A percentile compares a stretch with the other conserved stretches of the same genome.
These are phyloP conservation scores for Byssothecium circinans DNA, from an alignment of 2,329 filamentous ascomycete species.

Conservation along the genomic window DNA sequence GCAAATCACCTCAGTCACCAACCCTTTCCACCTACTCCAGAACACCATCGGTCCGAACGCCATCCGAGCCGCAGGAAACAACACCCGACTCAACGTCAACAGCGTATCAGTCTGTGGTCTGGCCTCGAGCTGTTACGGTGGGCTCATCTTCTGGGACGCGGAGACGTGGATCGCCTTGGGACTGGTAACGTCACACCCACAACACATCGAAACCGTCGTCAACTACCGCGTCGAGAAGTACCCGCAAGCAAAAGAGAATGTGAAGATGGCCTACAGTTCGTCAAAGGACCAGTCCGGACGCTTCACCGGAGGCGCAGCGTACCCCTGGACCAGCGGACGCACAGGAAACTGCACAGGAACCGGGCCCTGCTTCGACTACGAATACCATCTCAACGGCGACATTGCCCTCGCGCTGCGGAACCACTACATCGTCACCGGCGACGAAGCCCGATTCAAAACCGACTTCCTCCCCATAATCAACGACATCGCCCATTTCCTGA, in stretches of 20 bases:
- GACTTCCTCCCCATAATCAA: slow-evolving; percentile 65
- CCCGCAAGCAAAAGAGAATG: slow-evolving; percentile 62
- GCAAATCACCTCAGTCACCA: slow-evolving; percentile 58
- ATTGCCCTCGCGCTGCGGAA: slow-evolving; percentile 66
- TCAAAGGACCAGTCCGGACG: slow-evolving; percentile 61
- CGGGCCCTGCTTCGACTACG: slow-evolving; percentile 68
- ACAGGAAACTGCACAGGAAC: slow-evolving; percentile 68
- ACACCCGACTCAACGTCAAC: slow-evolving; percentile 58
- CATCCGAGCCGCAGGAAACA: slow-evolving; percentile 51
- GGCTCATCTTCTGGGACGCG: slow-evolving; percentile 67
- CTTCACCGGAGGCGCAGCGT: slow-evolving; percentile 65
- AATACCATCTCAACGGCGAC: slow-evolving; percentile 72
- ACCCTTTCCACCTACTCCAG: slow-evolving; percentile 60
- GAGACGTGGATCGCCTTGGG: slow-evolving; percentile 71
- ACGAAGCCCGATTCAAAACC: slow-evolving; percentile 58
- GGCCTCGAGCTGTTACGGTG: slow-evolving; percentile 68
- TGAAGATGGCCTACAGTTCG: slow-evolving; percentile 56
- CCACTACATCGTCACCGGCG: slow-evolving; percentile 62
- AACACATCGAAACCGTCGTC: slow-evolving; percentile 63
- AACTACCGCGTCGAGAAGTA: slow-evolving; percentile 65
- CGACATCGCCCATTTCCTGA: slow-evolving; percentile 63
- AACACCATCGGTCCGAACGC: slow-evolving; percentile 59
- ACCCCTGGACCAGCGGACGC: slow-evolving; percentile 68
- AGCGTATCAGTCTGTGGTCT: slow-evolving; percentile 71
- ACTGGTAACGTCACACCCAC: slow-evolving; percentile 64